phyloP scores from a whole-genome alignment of 2,329 filamentous ascomycete genomes.

The Pseudohalonectria lignicola region DNA sequence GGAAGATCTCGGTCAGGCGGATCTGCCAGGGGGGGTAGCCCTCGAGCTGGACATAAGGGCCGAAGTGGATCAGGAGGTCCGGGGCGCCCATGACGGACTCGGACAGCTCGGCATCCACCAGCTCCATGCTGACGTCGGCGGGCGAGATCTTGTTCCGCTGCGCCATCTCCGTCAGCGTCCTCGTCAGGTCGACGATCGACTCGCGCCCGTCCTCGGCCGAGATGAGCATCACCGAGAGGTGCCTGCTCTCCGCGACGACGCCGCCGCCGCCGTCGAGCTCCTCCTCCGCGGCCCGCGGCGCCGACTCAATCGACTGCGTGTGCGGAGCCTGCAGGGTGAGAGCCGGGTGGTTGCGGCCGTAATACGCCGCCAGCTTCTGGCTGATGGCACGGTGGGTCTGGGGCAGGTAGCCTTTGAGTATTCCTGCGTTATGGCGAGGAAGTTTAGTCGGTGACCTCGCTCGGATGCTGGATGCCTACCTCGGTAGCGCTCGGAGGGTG shows the following conservation, averaged over 20 bases:
- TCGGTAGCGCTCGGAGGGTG: too few species aligned
- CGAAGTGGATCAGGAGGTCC: constrained; percentile 80
- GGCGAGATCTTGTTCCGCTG: constrained; percentile 76
- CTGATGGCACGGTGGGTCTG: constrained; percentile 70
- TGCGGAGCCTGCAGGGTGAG: constrained; percentile 66
- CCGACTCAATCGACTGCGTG: constrained; percentile 43
- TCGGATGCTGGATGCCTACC: too few species aligned
- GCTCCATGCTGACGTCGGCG: constrained; percentile 70
- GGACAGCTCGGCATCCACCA: constrained; percentile 81
- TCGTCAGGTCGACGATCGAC: constrained; percentile 89
- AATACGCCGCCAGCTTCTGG: constrained; percentile 77
- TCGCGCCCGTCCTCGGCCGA: constrained; percentile 83
- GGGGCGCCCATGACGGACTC: constrained; percentile 77
- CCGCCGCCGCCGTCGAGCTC: constrained; percentile 20
- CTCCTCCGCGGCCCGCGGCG: constrained; percentile 29
- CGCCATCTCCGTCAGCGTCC: constrained; percentile 89
- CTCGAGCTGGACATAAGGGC: constrained; percentile 69
- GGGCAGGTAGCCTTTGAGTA: constrained; percentile 83
- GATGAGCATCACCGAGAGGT: constrained; percentile 61
- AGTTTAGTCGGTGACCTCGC: too few species aligned
- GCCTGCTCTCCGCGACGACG: constrained; percentile 9
- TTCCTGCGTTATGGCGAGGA: constrained; percentile 42
- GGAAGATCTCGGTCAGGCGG: constrained; percentile 86
- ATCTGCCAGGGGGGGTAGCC: constrained; percentile 97
- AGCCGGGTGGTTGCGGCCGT: constrained; percentile 61